Base-by-base conservation (phyloP, 2,329 filamentous ascomycete genomes). In the Fusarium tuaranense region DNA sequence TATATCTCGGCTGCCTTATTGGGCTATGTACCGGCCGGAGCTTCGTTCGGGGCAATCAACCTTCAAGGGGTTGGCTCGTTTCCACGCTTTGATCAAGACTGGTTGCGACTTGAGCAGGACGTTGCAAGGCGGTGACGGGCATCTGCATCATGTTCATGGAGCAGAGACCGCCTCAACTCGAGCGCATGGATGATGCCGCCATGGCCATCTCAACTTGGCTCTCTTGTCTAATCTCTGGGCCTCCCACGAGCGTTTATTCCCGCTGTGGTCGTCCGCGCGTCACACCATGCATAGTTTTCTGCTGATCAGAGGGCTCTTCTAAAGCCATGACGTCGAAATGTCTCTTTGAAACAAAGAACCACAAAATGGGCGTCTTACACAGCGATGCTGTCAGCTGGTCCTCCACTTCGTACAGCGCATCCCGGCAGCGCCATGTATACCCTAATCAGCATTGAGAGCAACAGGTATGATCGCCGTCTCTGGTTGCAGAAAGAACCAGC, bases 291-390 rank as follows among this genome's bases (percentile, higher is more conserved):
- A 48, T 41, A 51, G 63, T 55, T 64, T 69, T 64, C 38, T 78
- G 73, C 59, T 76, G 75, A 76, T 78, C 65, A 53, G 63, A 72
- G 72, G 59, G 59, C 53, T 51, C 41, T 61, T 55, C 38, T 58
- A 72, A 61, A 46, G 34, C 65, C 67, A 78, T 78, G 75, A 78
- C 75, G 72, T 78, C 65, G 68, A 70, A 44, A 62, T 63, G 65
- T n/a, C 25, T 48, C 22, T 57, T 67, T 72, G 76, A 76, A 78
- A 77, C 76, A 68, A 69, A 69, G 68, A 72, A 63, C 75, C 70
- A 78, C 75, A 69, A 78, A 63, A 71, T 51, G 71, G 69, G 32
- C 41, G 61, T 58, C 66, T 77, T 64, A 65, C 65, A 51, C 65
- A 63, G 72, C 71, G 63, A 30, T 39, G 36, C 20, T 53, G 48